Conservation (phyloP, 257 asterid species). For the Solanum etuberosum region DNA sequence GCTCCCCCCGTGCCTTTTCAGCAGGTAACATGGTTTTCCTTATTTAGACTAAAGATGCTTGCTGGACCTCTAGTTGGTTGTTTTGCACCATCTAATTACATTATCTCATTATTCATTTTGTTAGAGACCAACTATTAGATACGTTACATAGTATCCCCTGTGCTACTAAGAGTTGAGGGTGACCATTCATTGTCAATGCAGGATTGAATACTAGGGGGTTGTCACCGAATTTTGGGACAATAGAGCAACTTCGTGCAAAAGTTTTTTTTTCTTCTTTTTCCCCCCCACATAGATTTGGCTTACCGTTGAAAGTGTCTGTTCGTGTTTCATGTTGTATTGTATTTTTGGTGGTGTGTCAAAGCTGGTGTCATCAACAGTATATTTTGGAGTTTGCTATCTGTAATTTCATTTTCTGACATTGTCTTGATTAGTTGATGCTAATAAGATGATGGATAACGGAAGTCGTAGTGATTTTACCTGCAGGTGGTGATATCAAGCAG, state of each 20-base stretch:
- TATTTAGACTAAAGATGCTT: background rate
- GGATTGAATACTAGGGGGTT: slow-evolving; percentile 94
- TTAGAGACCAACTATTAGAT: background rate
- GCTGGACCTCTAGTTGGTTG: background rate
- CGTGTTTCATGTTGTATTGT: background rate
- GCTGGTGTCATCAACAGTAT: background rate
- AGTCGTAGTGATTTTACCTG: slow-evolving; percentile 38
- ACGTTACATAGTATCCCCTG: background rate
- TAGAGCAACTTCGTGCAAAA: slow-evolving; percentile 53
- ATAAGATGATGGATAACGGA: slow-evolving; percentile 18
- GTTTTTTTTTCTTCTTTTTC: slow-evolving; percentile 7
- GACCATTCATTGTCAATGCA: slow-evolving; percentile 51
- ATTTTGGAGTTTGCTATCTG: background rate
- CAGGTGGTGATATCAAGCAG: slow-evolving; percentile 84
- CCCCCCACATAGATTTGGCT: slow-evolving; percentile 9
- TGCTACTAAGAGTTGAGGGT: slow-evolving; percentile 29
- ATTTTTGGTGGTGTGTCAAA: background rate
- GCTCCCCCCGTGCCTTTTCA: slow-evolving; percentile 87
- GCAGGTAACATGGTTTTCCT: slow-evolving; percentile 50
- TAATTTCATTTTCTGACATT: background rate
- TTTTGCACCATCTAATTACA: background rate
- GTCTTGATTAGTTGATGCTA: background rate
- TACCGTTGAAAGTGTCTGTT: background rate
- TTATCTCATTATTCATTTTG: background rate
- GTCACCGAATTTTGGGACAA: slow-evolving; percentile 86